phyloP scores from a whole-genome alignment of 371 early-diverging fungal genomes.

The Rhizopus sp. region DNA sequence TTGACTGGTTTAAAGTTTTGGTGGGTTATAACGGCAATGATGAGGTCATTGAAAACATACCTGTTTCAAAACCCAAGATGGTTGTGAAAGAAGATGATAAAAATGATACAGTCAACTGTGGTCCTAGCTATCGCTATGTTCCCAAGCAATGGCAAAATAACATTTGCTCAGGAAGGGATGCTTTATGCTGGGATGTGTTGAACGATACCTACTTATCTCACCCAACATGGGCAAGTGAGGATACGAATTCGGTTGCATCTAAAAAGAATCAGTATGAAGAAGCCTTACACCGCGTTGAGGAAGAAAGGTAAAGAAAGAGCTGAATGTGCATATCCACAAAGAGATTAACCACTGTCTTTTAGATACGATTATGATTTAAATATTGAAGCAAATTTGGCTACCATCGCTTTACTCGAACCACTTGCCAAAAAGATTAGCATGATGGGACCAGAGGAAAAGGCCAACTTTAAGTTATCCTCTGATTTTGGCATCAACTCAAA shows the following conservation, averaged over 20 bases:
- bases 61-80: slow-evolving; percentile 8
- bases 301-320: slow-evolving; percentile 70
- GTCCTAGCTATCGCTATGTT: slow-evolving; percentile 72
- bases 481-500: slow-evolving; percentile 84
- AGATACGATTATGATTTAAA: slow-evolving; percentile 97
- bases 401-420: slow-evolving; percentile 91
- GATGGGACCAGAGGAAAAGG: slow-evolving; percentile 85
- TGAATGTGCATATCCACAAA: not conserved
- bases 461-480: slow-evolving; percentile 67
- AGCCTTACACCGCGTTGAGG: slow-evolving; percentile 94
- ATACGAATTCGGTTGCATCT: slow-evolving; percentile 88
- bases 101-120: slow-evolving; percentile 28
- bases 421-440: slow-evolving; percentile 72
- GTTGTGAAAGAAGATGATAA: slow-evolving; percentile 26
- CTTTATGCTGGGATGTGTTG: slow-evolving; percentile 90
- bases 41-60: slow-evolving; percentile 33
- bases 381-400: slow-evolving; percentile 91
- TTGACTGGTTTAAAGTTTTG: slow-evolving; percentile 93
- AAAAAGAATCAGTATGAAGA: slow-evolving; percentile 97
- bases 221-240: slow-evolving; percentile 96
- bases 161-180: slow-evolving; percentile 89
- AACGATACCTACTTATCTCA: slow-evolving; percentile 96
- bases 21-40: slow-evolving; percentile 84
- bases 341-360: not conserved
- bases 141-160: slow-evolving; percentile 52